Conservation (phyloP, 2,329 filamentous ascomycete genomes). For the Helotiales sp. region DNA sequence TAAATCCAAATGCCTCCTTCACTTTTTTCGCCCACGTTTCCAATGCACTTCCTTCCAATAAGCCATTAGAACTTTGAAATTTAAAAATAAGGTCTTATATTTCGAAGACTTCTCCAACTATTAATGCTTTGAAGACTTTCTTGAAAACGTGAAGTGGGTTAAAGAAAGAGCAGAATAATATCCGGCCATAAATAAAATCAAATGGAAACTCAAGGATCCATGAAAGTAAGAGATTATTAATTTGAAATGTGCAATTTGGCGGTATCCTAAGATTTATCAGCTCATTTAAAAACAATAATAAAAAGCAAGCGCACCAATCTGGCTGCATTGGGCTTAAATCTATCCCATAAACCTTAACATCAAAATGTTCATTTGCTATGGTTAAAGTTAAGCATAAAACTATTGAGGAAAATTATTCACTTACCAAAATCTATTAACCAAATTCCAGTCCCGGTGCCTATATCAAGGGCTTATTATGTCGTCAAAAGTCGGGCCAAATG, state of each 20-base stretch:
- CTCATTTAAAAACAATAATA: neutral
- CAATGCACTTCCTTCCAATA: neutral
- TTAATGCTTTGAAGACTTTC: conserved; percentile 9
- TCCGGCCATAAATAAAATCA: conserved; percentile 11
- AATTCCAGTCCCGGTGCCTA: conserved; percentile 14
- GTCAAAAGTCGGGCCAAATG: neutral
- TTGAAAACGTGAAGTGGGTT: conserved; percentile 8
- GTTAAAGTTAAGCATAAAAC: neutral
- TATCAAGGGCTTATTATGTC: conserved; percentile 4
- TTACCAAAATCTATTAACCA: conserved; percentile 9
- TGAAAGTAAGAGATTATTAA: conserved; percentile 7
- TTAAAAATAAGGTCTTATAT: conserved; percentile 14
- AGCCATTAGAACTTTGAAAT: neutral
- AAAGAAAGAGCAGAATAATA: conserved; percentile 10
- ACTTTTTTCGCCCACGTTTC: conserved; percentile 2
- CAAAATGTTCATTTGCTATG: conserved; percentile 1
- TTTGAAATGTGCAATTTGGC: conserved; percentile 4
- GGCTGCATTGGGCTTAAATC: conserved; percentile 9
- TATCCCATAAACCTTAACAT: neutral
- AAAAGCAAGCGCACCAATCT: neutral
- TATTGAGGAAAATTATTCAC: neutral
- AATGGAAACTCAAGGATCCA: conserved; percentile 9
- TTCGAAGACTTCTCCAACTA: conserved; percentile 5
- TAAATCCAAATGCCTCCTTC: conserved; percentile 5
- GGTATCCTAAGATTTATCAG: conserved; percentile 4